Base-by-base conservation (phyloP, 352 stramenopile species). In the Phytophthora brassicae region DNA sequence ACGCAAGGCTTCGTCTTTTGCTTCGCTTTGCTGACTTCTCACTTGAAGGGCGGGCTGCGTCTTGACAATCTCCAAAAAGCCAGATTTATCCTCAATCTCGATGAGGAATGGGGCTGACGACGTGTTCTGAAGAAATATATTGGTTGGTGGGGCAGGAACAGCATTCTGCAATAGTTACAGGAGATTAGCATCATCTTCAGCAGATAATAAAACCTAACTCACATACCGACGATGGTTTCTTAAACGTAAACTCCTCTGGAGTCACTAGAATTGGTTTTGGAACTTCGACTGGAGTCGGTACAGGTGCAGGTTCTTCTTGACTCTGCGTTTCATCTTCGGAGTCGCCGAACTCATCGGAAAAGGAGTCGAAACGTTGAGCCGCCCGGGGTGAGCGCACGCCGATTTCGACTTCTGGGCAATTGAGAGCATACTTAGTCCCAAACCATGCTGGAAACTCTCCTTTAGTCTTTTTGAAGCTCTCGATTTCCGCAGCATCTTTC, bases 101-200 rank as follows among this genome's bases (percentile, higher is more conserved):
- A 91, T 74, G 7, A 79, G 59, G 61, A 86, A 86, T 11, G 78
- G 70, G 7, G 61, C 81, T 11, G 70, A 17, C 2, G 83, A 87
- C 26, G 70, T 85, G 64, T 94, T 94, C 47, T 92, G 80, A 4
- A 94, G 54, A 31, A 91, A 92, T 16, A 94, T 74, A 50, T 92
- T 94, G 7, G 76, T 83, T 0, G 86, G 78, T 17, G 83, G 65
- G 31, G 66, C 49, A 46, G 60, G 22, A 13, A 56, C 20, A 42
- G 52, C 26, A 42, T 22, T 67, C 66, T 70, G 28, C 22, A 62
- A 44, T 7, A 23, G 8, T 11, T 35, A n/a, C 24, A 35, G 4
- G 6, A 35, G 28, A 22, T 58, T 47, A 63, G 47, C 16, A 22
- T 11, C 42, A 51, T 1, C 7, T 33, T 48, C 6, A 22, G 26